Conservation (phyloP, 371 early-diverging fungal species). For the Entomophthora muscae region DNA sequence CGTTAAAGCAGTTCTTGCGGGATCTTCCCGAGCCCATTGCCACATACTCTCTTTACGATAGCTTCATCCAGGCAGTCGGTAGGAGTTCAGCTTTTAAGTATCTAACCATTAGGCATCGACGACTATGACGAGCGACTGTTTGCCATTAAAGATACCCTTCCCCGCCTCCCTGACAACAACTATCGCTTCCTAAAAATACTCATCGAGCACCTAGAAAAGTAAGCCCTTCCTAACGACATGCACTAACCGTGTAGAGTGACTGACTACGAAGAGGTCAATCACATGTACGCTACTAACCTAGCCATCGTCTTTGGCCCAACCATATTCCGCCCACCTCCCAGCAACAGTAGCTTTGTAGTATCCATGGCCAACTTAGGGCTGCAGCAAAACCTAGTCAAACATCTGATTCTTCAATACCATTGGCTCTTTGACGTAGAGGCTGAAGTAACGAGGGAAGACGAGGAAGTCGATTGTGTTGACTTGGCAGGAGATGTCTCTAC, state of each 20-base stretch:
- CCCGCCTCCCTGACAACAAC: conserved; percentile 44
- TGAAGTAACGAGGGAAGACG: conserved; percentile 8
- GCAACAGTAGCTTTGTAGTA: conserved; percentile 39
- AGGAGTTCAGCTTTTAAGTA: conserved; percentile 10
- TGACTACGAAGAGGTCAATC: conserved; percentile 61
- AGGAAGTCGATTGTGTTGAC: background rate
- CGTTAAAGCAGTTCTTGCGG: conserved; percentile 82
- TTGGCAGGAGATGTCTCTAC: too few species aligned
- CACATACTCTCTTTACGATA: conserved; percentile 60
- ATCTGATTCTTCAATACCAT: conserved; percentile 63
- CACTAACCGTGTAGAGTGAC: conserved; percentile 29
- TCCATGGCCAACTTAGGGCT: conserved; percentile 71
- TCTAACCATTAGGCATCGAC: conserved; percentile 24
- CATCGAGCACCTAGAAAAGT: conserved; percentile 58
- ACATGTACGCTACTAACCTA: conserved; percentile 73
- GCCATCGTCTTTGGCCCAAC: conserved; percentile 80
- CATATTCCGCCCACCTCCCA: conserved; percentile 50
- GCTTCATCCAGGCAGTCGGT: conserved; percentile 70
- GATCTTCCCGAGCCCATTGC: conserved; percentile 85
- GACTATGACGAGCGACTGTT: conserved; percentile 63
- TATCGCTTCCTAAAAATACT: conserved; percentile 47
- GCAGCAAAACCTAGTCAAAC: conserved; percentile 60
- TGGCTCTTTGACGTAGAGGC: conserved; percentile 61
- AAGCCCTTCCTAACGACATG: conserved; percentile 11
- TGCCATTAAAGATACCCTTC: conserved; percentile 51